A percentile compares a stretch with the other conserved stretches of the same genome.
Conservation (phyloP, 768 basidiomycete genomes). For the Terana coerulea region DNA sequence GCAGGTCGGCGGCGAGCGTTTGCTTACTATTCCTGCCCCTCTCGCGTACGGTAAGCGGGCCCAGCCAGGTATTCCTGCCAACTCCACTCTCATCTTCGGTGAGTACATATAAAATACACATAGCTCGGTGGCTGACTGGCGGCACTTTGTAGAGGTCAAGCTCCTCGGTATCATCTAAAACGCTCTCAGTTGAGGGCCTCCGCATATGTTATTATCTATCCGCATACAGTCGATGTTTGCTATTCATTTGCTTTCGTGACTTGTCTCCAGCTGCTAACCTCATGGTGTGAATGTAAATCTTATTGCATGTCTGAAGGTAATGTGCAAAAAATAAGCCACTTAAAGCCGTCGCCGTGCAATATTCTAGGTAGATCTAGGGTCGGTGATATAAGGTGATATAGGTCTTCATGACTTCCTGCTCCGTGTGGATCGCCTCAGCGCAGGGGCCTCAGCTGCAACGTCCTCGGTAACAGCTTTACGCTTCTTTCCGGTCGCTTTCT, state of each 20-base stretch:
- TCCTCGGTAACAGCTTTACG: background rate
- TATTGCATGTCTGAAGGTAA: no score
- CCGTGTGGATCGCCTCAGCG: background rate
- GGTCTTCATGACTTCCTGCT: no score
- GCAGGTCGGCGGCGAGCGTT: slow-evolving; percentile 86
- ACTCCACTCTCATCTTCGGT: slow-evolving; percentile 84
- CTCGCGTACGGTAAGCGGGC: slow-evolving; percentile 72
- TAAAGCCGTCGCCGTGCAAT: no score
- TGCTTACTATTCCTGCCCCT: slow-evolving; percentile 66
- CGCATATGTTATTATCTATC: background rate
- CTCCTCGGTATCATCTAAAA: slow-evolving; percentile 62
- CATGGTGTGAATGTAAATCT: no score
- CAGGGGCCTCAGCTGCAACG: background rate
- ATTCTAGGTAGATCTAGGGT: no score
- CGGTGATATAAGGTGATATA: no score
- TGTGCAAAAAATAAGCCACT: no score
- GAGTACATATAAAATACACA: slow-evolving; percentile 24
- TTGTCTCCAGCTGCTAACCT: no score
- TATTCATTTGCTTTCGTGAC: slow-evolving; percentile 1
- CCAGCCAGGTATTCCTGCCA: slow-evolving; percentile 62
- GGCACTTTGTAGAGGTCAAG: slow-evolving; percentile 56
- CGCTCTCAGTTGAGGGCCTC: background rate
- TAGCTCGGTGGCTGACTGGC: slow-evolving; percentile 1
- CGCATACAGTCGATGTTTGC: background rate
- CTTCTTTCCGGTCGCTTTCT: background rate